Base-by-base conservation (phyloP, 2,329 filamentous ascomycete genomes). In the Phialophora verrucosa region DNA sequence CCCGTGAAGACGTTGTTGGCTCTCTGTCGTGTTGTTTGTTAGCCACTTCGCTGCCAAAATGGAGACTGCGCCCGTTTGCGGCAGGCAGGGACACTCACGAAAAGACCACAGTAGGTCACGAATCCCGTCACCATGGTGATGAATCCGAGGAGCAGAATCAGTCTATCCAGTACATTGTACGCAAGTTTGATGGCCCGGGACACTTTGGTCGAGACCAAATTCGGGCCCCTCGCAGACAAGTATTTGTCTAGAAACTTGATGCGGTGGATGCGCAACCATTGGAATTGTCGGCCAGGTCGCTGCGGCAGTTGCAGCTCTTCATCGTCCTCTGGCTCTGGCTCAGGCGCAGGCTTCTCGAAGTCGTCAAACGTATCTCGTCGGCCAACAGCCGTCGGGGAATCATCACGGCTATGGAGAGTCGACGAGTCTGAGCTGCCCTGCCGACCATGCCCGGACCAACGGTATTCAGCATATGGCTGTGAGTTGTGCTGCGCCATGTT, bases 81-180 rank as follows among this genome's bases (percentile, higher is more conserved):
- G 32, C 23, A 12, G 35, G 27, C 59, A 62, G 25, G 32, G 35
- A 14, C 49, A 84, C 91, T 85, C 84, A 93, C 91, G 77, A 95
- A 95, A 70, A 97, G 90, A 31, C 93, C 91, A 29, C 88, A 91
- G 74, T 91, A 93, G 0, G 92, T 88, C 32, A 91, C 85, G 42
- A 90, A 85, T 4, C 94, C 94, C 3, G 88, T 90, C 23, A 85
- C 81, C 17, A 97, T 78, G 0, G 88, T 85, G 51, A 91, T 80
- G 72, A 93, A 96, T 1, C 91, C 92, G 47, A 96, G 83, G 0
- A 92, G 84, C 38, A 97, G 80, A 67, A 96, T 90, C 1, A 89
- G 83, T 59, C 93, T 88, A 75, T 97, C 92, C 32, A 96, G 80
- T 7, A 89, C 75, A 57, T 88, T 83, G 77, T 93, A 92, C 0